These are phyloP conservation scores for Arabidopsis hybrid DNA, from an alignment of 441 rosid genomes.

Conservation along the genomic window DNA sequence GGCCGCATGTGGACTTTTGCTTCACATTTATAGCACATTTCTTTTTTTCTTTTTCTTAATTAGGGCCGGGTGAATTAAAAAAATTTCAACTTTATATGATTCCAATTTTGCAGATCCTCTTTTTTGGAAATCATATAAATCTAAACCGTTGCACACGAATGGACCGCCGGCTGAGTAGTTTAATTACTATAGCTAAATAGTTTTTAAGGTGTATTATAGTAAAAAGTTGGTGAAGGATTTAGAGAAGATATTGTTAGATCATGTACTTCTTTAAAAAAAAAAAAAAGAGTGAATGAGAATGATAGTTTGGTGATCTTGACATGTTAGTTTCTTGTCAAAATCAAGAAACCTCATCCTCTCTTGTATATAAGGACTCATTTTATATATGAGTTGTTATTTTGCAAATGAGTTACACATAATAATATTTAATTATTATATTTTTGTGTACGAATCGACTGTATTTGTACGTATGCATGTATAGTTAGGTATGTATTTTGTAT, in stretches of 20 bases:
- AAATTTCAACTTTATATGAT: neutral
- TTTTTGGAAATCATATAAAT: neutral
- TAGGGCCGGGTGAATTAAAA: neutral
- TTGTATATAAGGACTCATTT: neutral
- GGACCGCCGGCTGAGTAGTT: slow-evolving; percentile 7
- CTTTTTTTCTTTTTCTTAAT: slow-evolving; percentile 4
- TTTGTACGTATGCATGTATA: slow-evolving; percentile 45
- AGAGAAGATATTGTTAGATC: slow-evolving; percentile 12
- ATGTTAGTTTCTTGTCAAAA: slow-evolving; percentile 82
- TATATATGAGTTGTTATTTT: slow-evolving; percentile 44
- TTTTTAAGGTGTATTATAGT: slow-evolving; percentile 27
- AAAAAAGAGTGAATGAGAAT: slow-evolving; percentile 34
- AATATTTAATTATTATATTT: neutral
- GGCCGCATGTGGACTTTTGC: slow-evolving; percentile 56
- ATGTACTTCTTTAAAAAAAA: slow-evolving; percentile 20
- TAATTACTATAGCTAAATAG: slow-evolving; percentile 21
- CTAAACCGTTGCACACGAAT: slow-evolving; percentile 4
- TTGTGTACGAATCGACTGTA: neutral
- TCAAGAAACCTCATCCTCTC: slow-evolving; percentile 58
- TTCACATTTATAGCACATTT: slow-evolving; percentile 40
- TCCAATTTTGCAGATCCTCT: neutral
- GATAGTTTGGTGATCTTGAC: slow-evolving; percentile 28
- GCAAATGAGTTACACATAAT: slow-evolving; percentile 33
- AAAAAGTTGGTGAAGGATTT: slow-evolving; percentile 40
- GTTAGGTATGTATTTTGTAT: slow-evolving; percentile 37